Percentiles rank a stretch among this genome's conserved stretches.
Evolutionary conservation across 1,284 basidiomycete species (phyloP).

Genomic region (Tylopilus sp.): DNA sequence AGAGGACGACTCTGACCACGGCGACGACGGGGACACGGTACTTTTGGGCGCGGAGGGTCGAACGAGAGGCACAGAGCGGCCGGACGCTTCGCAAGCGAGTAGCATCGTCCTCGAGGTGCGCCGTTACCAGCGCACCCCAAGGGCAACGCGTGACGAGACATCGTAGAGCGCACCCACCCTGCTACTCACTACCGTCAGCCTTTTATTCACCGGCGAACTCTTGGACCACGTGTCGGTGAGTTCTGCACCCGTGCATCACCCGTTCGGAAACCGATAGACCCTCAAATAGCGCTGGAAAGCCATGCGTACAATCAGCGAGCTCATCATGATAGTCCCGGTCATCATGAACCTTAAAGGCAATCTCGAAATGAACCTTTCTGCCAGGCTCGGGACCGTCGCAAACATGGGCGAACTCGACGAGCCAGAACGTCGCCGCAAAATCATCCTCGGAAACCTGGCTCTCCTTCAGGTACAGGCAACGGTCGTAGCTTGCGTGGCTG

Average conservation of each 20-base stretch:
- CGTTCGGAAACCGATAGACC: conserved; percentile 4
- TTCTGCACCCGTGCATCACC: conserved; percentile 14
- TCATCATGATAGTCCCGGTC: conserved; percentile 96
- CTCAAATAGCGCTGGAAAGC: conserved; percentile 78
- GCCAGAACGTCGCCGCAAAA: conserved; percentile 55
- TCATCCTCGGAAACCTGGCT: conserved; percentile 81
- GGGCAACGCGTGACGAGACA: conserved; percentile 6
- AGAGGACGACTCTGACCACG: conserved; percentile 1
- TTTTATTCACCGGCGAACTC: conserved; percentile 86
- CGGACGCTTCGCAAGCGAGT: conserved; percentile 40
- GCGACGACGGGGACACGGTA: conserved; percentile 34
- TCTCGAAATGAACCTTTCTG: conserved; percentile 90
- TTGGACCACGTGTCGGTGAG: conserved; percentile 81
- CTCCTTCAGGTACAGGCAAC: conserved; percentile 93
- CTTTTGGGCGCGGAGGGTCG: conserved; percentile 33
- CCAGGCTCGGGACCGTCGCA: conserved; percentile 69
- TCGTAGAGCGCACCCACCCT: conserved; percentile 70
- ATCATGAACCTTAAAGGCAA: conserved; percentile 96
- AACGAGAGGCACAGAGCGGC: conserved; percentile 27
- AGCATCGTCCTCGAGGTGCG: conserved; percentile 65
- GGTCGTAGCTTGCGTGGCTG: conserved; percentile 84
- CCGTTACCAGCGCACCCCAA: conserved; percentile 1
- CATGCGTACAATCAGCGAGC: conserved; percentile 87
- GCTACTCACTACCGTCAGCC: conserved; percentile 64
- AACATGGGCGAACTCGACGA: conserved; percentile 90